Percentiles rank a stretch among this genome's conserved stretches.
Evolutionary conservation across 2,329 filamentous ascomycete species (phyloP).

Genomic region (Aureobasidium sp.): DNA sequence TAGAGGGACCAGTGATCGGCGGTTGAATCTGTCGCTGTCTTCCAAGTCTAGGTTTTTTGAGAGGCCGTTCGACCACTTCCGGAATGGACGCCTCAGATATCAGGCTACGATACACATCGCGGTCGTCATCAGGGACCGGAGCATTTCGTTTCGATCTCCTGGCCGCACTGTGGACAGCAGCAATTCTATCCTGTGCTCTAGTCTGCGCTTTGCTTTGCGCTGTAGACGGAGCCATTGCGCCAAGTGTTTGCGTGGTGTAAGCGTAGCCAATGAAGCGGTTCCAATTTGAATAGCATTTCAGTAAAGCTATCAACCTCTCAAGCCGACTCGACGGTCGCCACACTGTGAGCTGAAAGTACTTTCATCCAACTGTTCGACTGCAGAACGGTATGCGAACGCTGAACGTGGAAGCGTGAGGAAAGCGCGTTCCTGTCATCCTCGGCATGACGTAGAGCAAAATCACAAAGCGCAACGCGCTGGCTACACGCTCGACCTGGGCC

Average conservation of each 20-base stretch:
- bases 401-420: not conserved
- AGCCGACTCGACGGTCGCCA: not conserved
- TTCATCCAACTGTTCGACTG: not conserved
- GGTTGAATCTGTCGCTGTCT: not conserved
- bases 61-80: slow-evolving; percentile 9
- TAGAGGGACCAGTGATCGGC: not conserved
- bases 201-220: slow-evolving; percentile 14
- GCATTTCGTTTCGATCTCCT: slow-evolving; percentile 1
- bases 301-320: not conserved
- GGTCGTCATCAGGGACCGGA: not conserved
- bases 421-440: not conserved
- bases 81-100: slow-evolving; percentile 16
- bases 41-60: slow-evolving; percentile 14
- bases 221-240: slow-evolving; percentile 3
- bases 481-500: slow-evolving; percentile 1
- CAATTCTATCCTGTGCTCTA: slow-evolving; percentile 15
- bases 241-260: not conserved
- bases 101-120: slow-evolving; percentile 14
- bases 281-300: not conserved
- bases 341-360: not conserved
- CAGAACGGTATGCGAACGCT: not conserved
- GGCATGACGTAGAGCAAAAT: not conserved
- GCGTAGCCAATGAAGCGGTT: not conserved
- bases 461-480: not conserved
- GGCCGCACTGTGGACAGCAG: slow-evolving; percentile 5